phyloP scores from a whole-genome alignment of 331 rosid species.

The Malus hybrid region DNA sequence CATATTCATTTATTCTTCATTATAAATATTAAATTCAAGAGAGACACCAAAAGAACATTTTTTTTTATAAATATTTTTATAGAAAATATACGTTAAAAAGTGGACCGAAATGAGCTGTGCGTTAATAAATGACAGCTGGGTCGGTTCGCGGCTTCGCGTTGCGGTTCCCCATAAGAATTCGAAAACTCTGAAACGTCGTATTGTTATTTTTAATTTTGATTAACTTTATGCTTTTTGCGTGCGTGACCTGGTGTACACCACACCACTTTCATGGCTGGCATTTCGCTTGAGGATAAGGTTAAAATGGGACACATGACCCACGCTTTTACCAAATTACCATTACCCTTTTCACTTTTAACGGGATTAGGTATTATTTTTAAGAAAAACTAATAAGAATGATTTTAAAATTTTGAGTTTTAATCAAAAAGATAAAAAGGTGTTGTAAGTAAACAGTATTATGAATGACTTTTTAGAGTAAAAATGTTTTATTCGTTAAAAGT shows the following conservation, averaged over 20 bases:
- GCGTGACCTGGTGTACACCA: background rate
- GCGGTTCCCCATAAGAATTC: background rate
- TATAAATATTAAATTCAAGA: too few species aligned
- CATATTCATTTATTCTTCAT: too few species aligned
- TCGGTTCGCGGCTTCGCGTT: slow-evolving; percentile 21
- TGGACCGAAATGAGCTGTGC: slow-evolving; percentile 26
- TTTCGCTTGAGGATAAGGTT: slow-evolving; percentile 7
- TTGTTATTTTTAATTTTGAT: background rate
- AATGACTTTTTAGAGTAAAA: too few species aligned
- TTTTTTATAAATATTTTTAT: too few species aligned
- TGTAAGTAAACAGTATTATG: accelerated
- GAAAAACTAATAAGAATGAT: accelerated
- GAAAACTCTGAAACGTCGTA: background rate
- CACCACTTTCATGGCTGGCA: slow-evolving; percentile 3
- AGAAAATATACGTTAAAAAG: background rate
- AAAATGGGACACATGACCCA: background rate
- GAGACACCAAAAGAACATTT: too few species aligned
- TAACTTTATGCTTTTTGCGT: background rate
- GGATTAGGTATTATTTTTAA: background rate
- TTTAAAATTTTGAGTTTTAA: too few species aligned
- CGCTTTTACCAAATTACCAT: background rate
- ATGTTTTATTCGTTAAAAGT: too few species aligned
- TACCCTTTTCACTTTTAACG: background rate
- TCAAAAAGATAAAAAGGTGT: too few species aligned
- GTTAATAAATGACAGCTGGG: slow-evolving; percentile 39